These are phyloP conservation scores for Podosphaera aphanis DNA, from an alignment of 2,329 filamentous ascomycete species.

Conservation along the genomic window DNA sequence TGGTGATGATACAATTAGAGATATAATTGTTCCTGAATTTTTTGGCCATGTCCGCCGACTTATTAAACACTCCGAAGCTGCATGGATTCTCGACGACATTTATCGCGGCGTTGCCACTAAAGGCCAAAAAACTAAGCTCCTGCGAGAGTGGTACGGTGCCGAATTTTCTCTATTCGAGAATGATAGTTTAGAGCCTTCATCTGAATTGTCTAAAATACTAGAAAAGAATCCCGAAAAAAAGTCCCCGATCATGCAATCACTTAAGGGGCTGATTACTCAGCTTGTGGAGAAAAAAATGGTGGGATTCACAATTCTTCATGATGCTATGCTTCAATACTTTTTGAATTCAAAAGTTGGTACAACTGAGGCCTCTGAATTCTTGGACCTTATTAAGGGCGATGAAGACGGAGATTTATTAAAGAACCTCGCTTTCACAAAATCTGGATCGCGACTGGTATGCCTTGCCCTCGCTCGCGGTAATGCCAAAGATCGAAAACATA, in stretches of 20 bases:
- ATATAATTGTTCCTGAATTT: conserved; percentile 81
- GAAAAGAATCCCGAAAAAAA: conserved; percentile 64
- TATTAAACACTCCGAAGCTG: conserved; percentile 88
- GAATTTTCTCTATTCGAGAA: conserved; percentile 68
- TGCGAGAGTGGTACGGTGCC: conserved; percentile 89
- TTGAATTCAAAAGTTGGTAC: conserved; percentile 53
- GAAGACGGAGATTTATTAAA: conserved; percentile 76
- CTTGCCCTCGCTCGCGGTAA: conserved; percentile 61
- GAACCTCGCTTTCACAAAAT: conserved; percentile 88
- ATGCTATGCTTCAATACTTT: conserved; percentile 95
- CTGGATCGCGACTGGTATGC: conserved; percentile 61
- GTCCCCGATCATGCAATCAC: conserved; percentile 61
- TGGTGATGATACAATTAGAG: conserved; percentile 64
- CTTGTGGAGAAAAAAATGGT: conserved; percentile 92
- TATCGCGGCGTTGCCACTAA: conserved; percentile 73
- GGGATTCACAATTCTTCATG: conserved; percentile 92
- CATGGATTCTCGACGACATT: conserved; percentile 94
- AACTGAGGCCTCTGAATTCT: conserved; percentile 64
- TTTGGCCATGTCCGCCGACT: conserved; percentile 79
- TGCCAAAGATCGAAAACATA: conserved; percentile 79
- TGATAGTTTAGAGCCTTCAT: conserved; percentile 26
- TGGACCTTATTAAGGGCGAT: conserved; percentile 78
- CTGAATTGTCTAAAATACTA: conserved; percentile 52
- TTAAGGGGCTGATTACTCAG: conserved; percentile 71
- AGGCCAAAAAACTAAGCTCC: conserved; percentile 61